A percentile compares a stretch with the other conserved stretches of the same genome.
Evolutionary conservation across 352 stramenopile genomes (phyloP).

Genomic region (Pythium utonaiense): DNA sequence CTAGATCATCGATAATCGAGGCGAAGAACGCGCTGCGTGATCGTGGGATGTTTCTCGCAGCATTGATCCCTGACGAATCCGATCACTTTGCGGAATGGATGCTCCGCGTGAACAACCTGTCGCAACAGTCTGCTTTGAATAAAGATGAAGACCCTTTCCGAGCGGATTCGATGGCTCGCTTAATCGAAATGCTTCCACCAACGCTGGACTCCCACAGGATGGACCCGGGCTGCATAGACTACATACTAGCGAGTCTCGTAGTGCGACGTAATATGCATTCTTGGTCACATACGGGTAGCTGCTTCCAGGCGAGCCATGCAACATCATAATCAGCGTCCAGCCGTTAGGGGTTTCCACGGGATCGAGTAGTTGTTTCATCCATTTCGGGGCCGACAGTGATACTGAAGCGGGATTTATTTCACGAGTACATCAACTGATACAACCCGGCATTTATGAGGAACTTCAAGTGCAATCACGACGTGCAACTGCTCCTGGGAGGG

Average conservation of each 20-base stretch:
- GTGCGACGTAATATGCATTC: constrained; percentile 5
- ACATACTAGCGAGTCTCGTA: constrained; percentile 8
- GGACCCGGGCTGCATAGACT: background rate
- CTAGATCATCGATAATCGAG: background rate
- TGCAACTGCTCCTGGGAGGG: constrained; percentile 1
- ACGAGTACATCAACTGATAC: constrained; percentile 13
- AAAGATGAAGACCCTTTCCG: background rate
- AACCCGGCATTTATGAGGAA: constrained; percentile 4
- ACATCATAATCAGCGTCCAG: background rate
- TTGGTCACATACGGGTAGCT: constrained; percentile 10
- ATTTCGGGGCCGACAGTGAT: background rate
- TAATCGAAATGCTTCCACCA: constrained; percentile 10
- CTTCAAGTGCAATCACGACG: constrained; percentile 20
- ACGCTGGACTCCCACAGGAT: background rate
- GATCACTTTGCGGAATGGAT: background rate
- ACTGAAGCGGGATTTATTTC: background rate
- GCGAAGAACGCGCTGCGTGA: background rate
- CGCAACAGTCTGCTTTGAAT: too few species aligned
- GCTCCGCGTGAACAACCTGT: background rate
- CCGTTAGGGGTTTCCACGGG: constrained; percentile 5
- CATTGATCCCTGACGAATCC: background rate
- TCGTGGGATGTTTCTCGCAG: background rate
- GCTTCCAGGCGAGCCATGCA: constrained; percentile 1
- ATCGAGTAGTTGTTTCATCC: background rate
- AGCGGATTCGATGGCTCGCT: background rate